Base-by-base conservation (phyloP, 192 early-diverging fungal species). In the Mortierella hygrophila region DNA sequence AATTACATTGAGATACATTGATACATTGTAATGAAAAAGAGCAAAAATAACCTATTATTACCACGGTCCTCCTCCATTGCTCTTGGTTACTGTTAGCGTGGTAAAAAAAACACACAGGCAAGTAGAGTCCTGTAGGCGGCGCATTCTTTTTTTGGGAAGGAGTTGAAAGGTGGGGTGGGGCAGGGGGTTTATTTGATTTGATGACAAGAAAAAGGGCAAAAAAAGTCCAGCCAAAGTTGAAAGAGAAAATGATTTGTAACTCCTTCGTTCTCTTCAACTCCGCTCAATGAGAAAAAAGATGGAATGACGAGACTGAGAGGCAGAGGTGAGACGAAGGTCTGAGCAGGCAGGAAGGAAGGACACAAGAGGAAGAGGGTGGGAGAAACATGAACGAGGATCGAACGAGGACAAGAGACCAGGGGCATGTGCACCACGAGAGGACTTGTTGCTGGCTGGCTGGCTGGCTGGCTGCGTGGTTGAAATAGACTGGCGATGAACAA, bases 131-230 rank as follows among this genome's bases (percentile, higher is more conserved):
- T 18, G n/a, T 26, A 57, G 8, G n/a, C 60, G 60, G 60, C 60
- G 29, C 29, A 65, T 65, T 65, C 60, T 65, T 65, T 65, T 57
- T 65, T 65, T 65, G 60, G 60, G 29, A 65, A 60, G 21, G 8
- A 60, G n/a, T 8, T 29, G 29, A 32, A 32, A 13, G 60, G 11
- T 65, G 60, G n/a, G 29, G 60, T 65, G 60, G 60, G 60, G 11
- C 60, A 32, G n/a, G 5, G 60, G 60, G 60, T 65, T 35, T 65
- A 65, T 65, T 35, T 65, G 60, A 65, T 65, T 65, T 65, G 60
- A 65, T 65, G 29, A 65, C n/a, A n/a, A 55, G 54, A 23, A 55
- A 60, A 26, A 60, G 0, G 49, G 20, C 18, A 2, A 23, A 55
- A 60, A 26, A 60, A 0, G 49, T 3, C 15, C 18, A 52, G 20